Evolutionary conservation across 495 filamentous ascomycete species (phyloP).

Genomic region (Cercophora samala): DNA sequence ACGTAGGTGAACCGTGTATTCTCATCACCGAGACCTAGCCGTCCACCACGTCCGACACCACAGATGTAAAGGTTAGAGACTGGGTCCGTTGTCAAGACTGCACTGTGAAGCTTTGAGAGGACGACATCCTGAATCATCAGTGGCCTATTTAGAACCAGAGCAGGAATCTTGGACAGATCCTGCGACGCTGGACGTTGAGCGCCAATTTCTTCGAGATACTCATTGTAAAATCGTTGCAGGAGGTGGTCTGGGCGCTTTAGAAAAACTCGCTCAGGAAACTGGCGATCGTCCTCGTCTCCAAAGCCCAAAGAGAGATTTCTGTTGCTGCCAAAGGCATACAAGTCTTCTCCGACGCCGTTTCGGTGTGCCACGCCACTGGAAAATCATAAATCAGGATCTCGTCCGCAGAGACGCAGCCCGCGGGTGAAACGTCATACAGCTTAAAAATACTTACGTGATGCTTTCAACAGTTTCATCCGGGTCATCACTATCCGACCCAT

Average conservation of each 20-base stretch:
- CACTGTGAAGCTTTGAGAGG: constrained; percentile 90
- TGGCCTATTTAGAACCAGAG: constrained; percentile 63
- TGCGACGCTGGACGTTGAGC: constrained; percentile 30
- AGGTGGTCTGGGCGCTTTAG: constrained; percentile 80
- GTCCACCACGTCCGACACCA: constrained; percentile 85
- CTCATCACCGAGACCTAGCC: constrained; percentile 87
- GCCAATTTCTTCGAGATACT: constrained; percentile 47
- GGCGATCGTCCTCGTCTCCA: constrained; percentile 87
- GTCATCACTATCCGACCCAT: constrained; percentile 44
- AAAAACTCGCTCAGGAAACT: constrained; percentile 79
- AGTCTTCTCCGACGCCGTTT: constrained; percentile 62
- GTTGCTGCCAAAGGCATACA: constrained; percentile 92
- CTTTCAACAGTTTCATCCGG: constrained; percentile 25
- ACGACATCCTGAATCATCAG: constrained; percentile 71
- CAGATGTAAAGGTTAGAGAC: constrained; percentile 91
- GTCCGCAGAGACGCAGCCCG: neutral
- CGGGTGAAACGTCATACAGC: neutral
- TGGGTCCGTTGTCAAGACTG: constrained; percentile 83
- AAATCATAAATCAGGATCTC: constrained; percentile 10
- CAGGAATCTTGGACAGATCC: constrained; percentile 57
- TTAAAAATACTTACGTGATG: constrained; percentile 20
- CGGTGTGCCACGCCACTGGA: constrained; percentile 7
- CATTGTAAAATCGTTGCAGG: constrained; percentile 62
- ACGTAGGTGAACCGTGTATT: constrained; percentile 79
- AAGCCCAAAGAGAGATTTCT: constrained; percentile 91